A percentile compares a stretch with the other conserved stretches of the same genome.
phyloP scores from a whole-genome alignment of 2,329 filamentous ascomycete genomes.

The Atkinsonella texensis region DNA sequence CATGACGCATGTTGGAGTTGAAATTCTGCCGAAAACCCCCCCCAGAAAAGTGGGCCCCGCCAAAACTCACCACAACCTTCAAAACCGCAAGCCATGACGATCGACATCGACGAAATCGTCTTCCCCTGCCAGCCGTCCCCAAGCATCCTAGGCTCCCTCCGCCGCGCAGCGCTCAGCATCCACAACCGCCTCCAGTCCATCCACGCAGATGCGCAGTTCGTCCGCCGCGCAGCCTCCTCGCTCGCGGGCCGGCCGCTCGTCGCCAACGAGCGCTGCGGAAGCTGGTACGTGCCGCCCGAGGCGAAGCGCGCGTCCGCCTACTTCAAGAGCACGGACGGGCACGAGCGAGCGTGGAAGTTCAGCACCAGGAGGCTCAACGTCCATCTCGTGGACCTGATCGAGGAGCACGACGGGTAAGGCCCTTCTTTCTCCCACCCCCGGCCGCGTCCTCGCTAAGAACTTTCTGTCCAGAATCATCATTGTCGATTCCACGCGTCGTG shows the following conservation, averaged over 20 bases:
- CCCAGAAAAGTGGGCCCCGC: too few species aligned
- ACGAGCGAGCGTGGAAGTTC: slow-evolving; percentile 83
- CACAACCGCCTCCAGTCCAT: slow-evolving; percentile 77
- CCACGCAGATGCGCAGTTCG: slow-evolving; percentile 62
- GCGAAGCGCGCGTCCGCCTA: slow-evolving; percentile 66
- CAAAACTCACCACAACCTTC: not conserved
- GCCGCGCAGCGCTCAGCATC: slow-evolving; percentile 64
- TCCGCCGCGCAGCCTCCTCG: slow-evolving; percentile 43
- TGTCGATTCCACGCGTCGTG: slow-evolving; percentile 83
- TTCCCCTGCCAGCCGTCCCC: slow-evolving; percentile 50
- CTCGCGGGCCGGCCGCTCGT: slow-evolving; percentile 56
- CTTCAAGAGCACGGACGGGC: slow-evolving; percentile 97
- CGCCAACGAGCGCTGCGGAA: slow-evolving; percentile 90
- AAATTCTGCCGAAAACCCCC: too few species aligned
- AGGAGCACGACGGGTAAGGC: slow-evolving; percentile 49
- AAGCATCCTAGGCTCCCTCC: slow-evolving; percentile 60
- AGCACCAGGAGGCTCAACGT: slow-evolving; percentile 76
- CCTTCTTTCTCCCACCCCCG: too few species aligned
- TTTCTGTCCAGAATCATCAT: slow-evolving; percentile 58
- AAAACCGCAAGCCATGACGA: not conserved
- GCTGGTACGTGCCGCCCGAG: slow-evolving; percentile 73
- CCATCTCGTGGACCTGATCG: slow-evolving; percentile 61
- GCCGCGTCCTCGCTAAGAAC: too few species aligned
- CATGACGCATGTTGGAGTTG: too few species aligned
- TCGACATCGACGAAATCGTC: slow-evolving; percentile 29